These are phyloP conservation scores for Dendrocalamus sinicus DNA, from an alignment of 176 grass and related monocot species.

Conservation along the genomic window DNA sequence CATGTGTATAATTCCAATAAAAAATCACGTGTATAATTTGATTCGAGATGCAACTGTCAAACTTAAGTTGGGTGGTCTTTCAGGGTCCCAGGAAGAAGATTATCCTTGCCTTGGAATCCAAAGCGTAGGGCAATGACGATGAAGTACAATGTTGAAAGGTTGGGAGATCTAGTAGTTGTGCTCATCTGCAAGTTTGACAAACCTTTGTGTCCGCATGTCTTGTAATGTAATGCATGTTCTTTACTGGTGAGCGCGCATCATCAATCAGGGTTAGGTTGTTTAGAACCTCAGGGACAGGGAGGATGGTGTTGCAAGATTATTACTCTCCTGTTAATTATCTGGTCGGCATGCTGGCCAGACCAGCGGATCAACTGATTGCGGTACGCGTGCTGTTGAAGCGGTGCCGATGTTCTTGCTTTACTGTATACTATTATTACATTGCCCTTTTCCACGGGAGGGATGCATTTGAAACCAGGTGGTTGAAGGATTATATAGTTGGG, in stretches of 20 bases:
- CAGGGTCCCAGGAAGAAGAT: slow-evolving; percentile 99
- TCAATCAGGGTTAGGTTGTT: slow-evolving; percentile 33
- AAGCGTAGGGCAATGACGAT: slow-evolving; percentile 52
- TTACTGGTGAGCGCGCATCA: neutral
- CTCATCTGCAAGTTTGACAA: slow-evolving; percentile 38
- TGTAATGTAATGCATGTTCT: slow-evolving; percentile 29
- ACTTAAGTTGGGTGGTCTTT: slow-evolving; percentile 26
- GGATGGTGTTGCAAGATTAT: slow-evolving; percentile 33
- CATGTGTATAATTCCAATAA: neutral
- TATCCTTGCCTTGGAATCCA: slow-evolving; percentile 79
- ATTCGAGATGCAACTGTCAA: neutral
- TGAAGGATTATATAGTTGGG: neutral
- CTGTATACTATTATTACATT: neutral
- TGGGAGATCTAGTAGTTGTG: slow-evolving; percentile 36
- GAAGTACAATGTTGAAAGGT: slow-evolving; percentile 42
- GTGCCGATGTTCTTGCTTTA: neutral
- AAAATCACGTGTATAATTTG: neutral
- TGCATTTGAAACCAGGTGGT: neutral
- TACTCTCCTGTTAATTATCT: slow-evolving; percentile 29
- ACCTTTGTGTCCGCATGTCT: neutral
- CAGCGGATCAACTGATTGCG: slow-evolving; percentile 11
- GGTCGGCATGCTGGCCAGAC: neutral
- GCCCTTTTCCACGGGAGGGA: neutral
- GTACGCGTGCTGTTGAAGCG: neutral
- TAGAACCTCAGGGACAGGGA: neutral